These are phyloP conservation scores for Nicotiana tomentosiformis DNA, from an alignment of 257 asterid species.

Conservation along the genomic window DNA sequence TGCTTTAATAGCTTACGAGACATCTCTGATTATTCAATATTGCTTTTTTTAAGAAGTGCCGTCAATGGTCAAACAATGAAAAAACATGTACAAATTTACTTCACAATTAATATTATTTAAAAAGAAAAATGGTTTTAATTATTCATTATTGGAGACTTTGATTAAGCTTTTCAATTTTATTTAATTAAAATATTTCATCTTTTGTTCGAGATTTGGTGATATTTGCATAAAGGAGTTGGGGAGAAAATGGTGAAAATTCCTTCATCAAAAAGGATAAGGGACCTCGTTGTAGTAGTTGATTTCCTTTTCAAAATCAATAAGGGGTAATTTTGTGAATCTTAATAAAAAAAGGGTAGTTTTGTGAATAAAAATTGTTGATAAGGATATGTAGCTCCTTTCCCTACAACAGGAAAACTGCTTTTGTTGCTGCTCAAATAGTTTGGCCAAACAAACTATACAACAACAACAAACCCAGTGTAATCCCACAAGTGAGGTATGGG, in stretches of 20 bases:
- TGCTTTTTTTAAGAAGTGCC: neutral
- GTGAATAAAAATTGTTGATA: neutral
- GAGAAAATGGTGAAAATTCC: neutral
- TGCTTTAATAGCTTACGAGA: neutral
- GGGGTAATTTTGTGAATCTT: too few species aligned
- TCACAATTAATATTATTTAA: neutral
- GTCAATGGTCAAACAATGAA: neutral
- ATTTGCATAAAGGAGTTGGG: neutral
- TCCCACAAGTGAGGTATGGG: too few species aligned
- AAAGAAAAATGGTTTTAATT: neutral
- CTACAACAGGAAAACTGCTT: neutral
- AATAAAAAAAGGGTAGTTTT: neutral
- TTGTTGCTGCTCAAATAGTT: neutral
- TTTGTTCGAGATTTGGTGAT: neutral
- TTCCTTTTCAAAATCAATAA: neutral
- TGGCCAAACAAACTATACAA: neutral
- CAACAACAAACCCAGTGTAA: neutral
- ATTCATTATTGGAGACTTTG: neutral
- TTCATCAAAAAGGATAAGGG: neutral
- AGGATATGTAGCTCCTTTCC: neutral
- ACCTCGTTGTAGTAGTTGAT: neutral
- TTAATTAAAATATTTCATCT: neutral
- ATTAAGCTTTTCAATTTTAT: neutral
- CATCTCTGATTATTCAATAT: neutral
- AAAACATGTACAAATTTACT: neutral